Conservation (phyloP, 768 basidiomycete species). For the Suillus luteus region DNA sequence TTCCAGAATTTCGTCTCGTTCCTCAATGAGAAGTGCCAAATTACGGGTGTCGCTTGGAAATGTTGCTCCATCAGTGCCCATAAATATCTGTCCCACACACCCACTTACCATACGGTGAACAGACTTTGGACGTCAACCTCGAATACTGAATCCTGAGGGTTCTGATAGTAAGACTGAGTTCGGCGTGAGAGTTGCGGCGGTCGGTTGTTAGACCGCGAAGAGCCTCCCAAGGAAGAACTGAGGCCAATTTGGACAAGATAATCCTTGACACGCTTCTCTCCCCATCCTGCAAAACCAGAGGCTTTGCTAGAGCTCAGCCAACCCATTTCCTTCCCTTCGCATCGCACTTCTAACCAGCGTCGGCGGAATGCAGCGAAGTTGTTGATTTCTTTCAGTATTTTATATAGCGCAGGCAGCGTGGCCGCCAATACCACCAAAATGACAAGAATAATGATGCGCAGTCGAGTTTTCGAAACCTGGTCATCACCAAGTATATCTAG, state of each 20-base stretch:
- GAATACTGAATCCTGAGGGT: slow-evolving; percentile 42
- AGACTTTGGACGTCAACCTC: slow-evolving; percentile 72
- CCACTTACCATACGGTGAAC: slow-evolving; percentile 70
- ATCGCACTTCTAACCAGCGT: slow-evolving; percentile 63
- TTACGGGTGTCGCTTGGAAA: slow-evolving; percentile 62
- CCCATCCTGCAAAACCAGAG: slow-evolving; percentile 71
- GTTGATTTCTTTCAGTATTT: slow-evolving; percentile 66
- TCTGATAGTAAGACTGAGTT: slow-evolving; percentile 22
- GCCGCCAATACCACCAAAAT: slow-evolving; percentile 63
- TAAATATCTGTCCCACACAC: background rate
- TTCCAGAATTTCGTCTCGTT: slow-evolving; percentile 76
- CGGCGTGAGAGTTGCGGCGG: slow-evolving; percentile 33
- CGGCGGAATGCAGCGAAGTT: slow-evolving; percentile 52
- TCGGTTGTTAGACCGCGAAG: slow-evolving; percentile 32
- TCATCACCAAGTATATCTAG: slow-evolving; percentile 38
- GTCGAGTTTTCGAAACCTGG: slow-evolving; percentile 47
- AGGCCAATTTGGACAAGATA: slow-evolving; percentile 65
- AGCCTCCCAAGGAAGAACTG: slow-evolving; percentile 53
- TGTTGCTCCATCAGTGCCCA: background rate
- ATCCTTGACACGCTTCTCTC: slow-evolving; percentile 73
- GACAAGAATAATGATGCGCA: slow-evolving; percentile 70
- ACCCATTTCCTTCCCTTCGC: slow-evolving; percentile 72
- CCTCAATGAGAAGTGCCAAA: slow-evolving; percentile 68
- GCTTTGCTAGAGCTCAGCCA: slow-evolving; percentile 67
- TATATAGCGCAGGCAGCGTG: slow-evolving; percentile 63